Base-by-base conservation (phyloP, 1,139 yeast species). In the Meyerozyma sp. region DNA sequence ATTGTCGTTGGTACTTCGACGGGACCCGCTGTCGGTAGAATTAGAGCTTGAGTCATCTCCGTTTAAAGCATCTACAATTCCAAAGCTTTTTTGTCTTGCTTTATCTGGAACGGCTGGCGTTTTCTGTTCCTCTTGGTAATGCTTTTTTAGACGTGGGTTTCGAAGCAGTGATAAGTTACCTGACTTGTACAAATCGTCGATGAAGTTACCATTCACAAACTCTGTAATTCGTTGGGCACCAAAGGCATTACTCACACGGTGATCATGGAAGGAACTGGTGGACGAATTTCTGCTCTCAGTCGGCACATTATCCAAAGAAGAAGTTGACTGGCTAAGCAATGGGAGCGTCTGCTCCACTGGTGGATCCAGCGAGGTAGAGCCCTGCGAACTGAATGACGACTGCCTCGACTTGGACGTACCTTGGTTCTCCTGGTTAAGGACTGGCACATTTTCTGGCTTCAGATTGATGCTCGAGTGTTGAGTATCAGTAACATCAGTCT, bases 281-380 rank as follows among this genome's bases (percentile, higher is more conserved):
- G 68, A 63, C n/a, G 63, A 57, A 26, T 60, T 54, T 38, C 58
- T 45, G 25, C 52, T 44, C 20, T 27, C 32, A 21, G 9, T 8
- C 18, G 26, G 20, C 18, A 16, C 26, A 34, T 16, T 21, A 20
- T 49, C 44, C 25, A 66, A 42, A 1, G 73, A 66, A 5, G 66
- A 52, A 6, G 60, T 57, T 1, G 75, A 66, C 40, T 57, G 51
- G 14, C 58, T 56, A 16, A 73, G 57, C 25, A 73, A 55, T 9
- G 77, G 78, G 26, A 70, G 56, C 2, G 69, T 65, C 49, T 66
- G 74, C 20, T 71, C 76, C 18, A 65, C 48, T 1, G 68, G 68
- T 4, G 56, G 28, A 37, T 61, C 57, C 11, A 48, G 44, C 26
- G 48, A 43, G 5, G 51, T 48, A 2, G 66, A 58, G 3, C 47